A percentile compares a stretch with the other conserved stretches of the same genome.
Conservation (phyloP, 768 basidiomycete species). For the Mrakia gelida region DNA sequence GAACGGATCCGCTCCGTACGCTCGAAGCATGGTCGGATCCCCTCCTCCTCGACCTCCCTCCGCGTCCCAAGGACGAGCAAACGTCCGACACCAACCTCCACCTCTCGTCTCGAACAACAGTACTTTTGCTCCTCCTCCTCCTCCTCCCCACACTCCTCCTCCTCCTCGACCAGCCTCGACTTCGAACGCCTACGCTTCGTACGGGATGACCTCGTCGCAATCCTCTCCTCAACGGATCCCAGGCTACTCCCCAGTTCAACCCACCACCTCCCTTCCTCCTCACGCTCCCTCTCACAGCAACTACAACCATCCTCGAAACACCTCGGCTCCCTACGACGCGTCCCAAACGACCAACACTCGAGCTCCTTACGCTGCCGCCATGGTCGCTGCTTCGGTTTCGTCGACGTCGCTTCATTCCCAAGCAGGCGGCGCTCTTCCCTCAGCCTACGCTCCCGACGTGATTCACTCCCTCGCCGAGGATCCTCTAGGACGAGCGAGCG, state of each 20-base stretch:
- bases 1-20: background rate
- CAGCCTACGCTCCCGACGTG: conserved; percentile 12
- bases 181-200: conserved; percentile 15
- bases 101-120: conserved; percentile 1
- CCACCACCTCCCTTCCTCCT: conserved; percentile 9
- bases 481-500: conserved; percentile 20
- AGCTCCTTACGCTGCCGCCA: background rate
- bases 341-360: background rate
- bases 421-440: background rate
- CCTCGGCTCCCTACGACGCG: conserved; percentile 6
- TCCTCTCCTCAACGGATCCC: conserved; percentile 7
- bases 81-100: background rate
- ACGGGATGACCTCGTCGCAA: background rate
- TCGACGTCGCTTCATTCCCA: background rate
- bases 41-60: conserved; percentile 26
- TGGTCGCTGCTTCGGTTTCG: background rate
- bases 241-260: background rate
- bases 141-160: background rate
- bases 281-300: background rate
- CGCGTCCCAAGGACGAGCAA: background rate
- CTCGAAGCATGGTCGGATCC: conserved; percentile 4
- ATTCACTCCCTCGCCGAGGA: conserved; percentile 12
- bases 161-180: conserved; percentile 16
- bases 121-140: conserved; percentile 10
- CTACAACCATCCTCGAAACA: background rate